Base-by-base conservation (phyloP, 2,329 filamentous ascomycete species). In the Paraphoma sp. region DNA sequence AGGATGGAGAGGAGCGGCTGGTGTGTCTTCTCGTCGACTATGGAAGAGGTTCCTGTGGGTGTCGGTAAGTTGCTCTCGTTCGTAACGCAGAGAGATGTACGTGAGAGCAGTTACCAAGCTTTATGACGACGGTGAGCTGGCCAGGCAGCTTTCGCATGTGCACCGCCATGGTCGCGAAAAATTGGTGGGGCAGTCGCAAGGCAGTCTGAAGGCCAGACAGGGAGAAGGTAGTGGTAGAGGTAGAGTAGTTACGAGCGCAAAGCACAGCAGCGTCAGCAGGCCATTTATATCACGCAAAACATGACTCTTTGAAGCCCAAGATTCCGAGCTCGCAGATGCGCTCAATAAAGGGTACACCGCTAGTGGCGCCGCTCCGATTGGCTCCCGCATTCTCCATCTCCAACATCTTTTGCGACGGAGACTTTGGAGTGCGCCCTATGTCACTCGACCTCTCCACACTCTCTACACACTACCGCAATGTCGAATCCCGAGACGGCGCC, bases 21-120 rank as follows among this genome's bases (percentile, higher is more conserved):
- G 79, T 97, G 95, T 18, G 92, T 96, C 74, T 89, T 90, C 76
- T 99, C 95, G 79, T 98, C 92, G 63, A 99, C 93, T 67, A 99
- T 98, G n/a, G 95, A 98, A 78, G 93, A 97, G 45, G 95, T 98
- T 69, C 95, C 95, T 99, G 67, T 10, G 50, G 48, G 49, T 55
- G 62, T 72, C 67, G 70, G 69, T 74, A 68, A 69, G 69, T 67
- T 51, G 57, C 57, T 64, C 64, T 64, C 59, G 54, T 58, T 57
- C 53, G 56, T 16, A 30, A 50, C 52, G 57, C 40, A 56, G 62
- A 57, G 56, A 46, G 18, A 30, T 61, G 56, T 73, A 74, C 71
- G 66, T 61, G 64, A 55, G 47, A 53, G 50, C 48, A 67, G 67
- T 67, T 84, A 95, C 92, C 92, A 63, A 96, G 86, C 81, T 96